phyloP scores from a whole-genome alignment of 208 protist species.

The Zelonia costaricensis region DNA sequence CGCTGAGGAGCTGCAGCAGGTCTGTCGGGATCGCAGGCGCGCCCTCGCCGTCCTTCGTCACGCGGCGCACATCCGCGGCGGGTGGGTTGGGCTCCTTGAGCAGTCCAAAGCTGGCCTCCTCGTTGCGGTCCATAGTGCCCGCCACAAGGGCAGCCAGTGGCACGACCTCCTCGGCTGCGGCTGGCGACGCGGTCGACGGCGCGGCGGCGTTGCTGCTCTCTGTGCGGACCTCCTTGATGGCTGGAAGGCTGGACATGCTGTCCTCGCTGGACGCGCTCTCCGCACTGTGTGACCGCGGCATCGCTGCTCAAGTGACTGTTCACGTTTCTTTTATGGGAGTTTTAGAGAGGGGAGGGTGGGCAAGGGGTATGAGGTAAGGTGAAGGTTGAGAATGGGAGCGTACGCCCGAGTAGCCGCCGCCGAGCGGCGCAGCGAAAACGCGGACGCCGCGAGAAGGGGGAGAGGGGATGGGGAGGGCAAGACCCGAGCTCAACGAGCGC shows the following conservation, averaged over 20 bases:
- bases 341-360: too few species aligned
- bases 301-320: too few species aligned
- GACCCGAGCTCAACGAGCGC: too few species aligned
- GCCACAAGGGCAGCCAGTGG: slow-evolving; percentile 65
- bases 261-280: slow-evolving; percentile 25
- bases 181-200: slow-evolving; percentile 6
- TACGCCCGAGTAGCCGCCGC: too few species aligned
- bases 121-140: slow-evolving; percentile 49
- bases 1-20: slow-evolving; percentile 78
- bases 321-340: too few species aligned
- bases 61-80: slow-evolving; percentile 41
- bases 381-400: too few species aligned
- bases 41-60: slow-evolving; percentile 67
- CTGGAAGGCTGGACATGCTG: slow-evolving; percentile 18
- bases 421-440: too few species aligned
- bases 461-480: too few species aligned
- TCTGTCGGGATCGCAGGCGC: slow-evolving; percentile 72
- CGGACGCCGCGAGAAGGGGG: too few species aligned
- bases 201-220: slow-evolving; percentile 9
- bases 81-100: slow-evolving; percentile 80
- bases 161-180: slow-evolving; percentile 51
- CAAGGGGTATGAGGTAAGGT: too few species aligned
- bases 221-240: slow-evolving; percentile 9
- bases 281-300: slow-evolving; percentile 9
- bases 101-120: slow-evolving; percentile 68